Evolutionary conservation across 371 early-diverging fungal genomes (phyloP).

Genomic region (Mortierella sp.): DNA sequence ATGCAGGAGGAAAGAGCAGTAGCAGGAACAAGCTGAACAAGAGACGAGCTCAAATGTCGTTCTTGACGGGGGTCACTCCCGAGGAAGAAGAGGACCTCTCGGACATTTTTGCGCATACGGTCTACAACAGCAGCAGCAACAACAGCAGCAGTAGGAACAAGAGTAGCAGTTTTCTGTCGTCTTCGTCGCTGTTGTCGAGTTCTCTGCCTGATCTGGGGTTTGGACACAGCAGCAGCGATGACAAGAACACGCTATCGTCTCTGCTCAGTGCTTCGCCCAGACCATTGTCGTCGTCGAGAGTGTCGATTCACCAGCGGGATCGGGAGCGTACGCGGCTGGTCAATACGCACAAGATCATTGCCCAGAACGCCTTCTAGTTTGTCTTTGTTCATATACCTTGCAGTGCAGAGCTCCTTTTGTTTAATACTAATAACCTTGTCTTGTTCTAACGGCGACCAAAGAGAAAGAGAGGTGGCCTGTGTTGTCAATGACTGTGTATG

Average conservation of each 20-base stretch:
- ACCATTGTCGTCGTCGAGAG: background rate
- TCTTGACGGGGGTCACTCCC: constrained; percentile 29
- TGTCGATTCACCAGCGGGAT: constrained; percentile 7
- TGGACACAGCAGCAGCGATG: background rate
- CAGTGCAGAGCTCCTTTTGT: no score
- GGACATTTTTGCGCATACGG: constrained; percentile 8
- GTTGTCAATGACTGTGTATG: constrained; percentile 6
- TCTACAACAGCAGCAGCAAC: background rate
- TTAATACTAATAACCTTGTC: background rate
- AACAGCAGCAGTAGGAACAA: background rate
- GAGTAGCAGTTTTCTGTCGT: background rate
- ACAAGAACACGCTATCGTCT: background rate
- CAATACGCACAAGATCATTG: constrained; percentile 13
- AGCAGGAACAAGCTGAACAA: constrained; percentile 7
- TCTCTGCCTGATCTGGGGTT: constrained; percentile 3
- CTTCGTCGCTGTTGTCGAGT: background rate
- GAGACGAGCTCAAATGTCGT: constrained; percentile 35
- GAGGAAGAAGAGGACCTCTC: constrained; percentile 28
- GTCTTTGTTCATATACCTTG: background rate
- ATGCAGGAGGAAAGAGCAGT: background rate
- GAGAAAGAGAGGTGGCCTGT: background rate
- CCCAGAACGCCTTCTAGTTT: constrained; percentile 2
- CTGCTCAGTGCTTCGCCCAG: constrained; percentile 7
- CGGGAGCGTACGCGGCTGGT: constrained; percentile 11
- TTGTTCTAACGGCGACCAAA: no score